Base-by-base conservation (phyloP, 2,329 filamentous ascomycete genomes). In the Remersonia thermophila region DNA sequence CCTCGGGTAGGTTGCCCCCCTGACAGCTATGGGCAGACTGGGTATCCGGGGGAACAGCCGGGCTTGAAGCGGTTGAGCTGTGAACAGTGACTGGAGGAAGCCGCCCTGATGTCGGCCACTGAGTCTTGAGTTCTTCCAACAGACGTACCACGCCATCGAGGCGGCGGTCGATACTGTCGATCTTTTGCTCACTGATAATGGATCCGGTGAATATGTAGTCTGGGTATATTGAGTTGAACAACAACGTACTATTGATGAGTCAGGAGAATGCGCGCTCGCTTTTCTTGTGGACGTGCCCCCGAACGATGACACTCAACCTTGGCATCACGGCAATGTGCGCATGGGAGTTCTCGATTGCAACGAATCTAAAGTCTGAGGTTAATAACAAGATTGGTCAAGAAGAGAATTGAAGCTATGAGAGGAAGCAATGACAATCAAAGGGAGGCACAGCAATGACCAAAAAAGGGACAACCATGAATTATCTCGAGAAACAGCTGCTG, bases 171-270 rank as follows among this genome's bases (percentile, higher is more conserved):
- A 60, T 58, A 12, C 51, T 52, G 29, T 60, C 58, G 15, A 60
- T 60, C 44, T 60, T 60, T 31, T 51, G 49, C 36, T 60, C 57
- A 47, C 57, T 60, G 35, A 15, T 8, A 16, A 28, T 3, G 4
- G 26, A 12, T 17, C 13, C 15, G 3, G 6, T 18, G 13, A n/a
- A 10, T 27, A 7, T 26, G 10, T 27, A 27, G n/a, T 27, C 25
- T 29, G 27, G 3, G 14, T 23, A 33, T 7, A 16, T 14, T 12
- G 13, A 13, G 30, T 23, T 23, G 28, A 9, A 3, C 18, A 4
- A 12, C 2, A n/a, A 48, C 57, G 45, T 45, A 60, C 57, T 60
- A 60, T 41, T 59, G 56, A 29, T 56, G 51, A 32, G 55, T 58
- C 27, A 60, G 40, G 18, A 59, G 53, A 20, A 60, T 56, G 13